Evolutionary conservation across 2,329 filamentous ascomycete species (phyloP), one percentile per base, ranked within the genome.

Genomic region (Fusarium sp.): DNA sequence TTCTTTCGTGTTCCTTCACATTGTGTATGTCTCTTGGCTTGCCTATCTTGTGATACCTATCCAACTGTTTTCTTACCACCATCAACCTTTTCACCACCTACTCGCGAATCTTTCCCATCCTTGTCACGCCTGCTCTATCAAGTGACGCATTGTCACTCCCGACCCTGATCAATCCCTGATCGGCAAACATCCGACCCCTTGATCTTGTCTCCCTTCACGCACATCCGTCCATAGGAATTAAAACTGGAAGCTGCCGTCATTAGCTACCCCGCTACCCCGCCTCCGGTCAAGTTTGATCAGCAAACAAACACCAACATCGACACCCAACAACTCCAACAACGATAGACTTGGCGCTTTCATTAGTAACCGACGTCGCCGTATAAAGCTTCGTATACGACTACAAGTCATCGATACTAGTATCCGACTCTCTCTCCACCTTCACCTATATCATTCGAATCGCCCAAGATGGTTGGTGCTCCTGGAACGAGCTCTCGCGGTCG

Each of bases 401-500:
- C 6, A 25, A 64, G 45, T 68, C 25, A 35, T n/a, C 18, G 16
- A 37, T 34, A 35, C 48, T 23, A 56, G 18, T 20, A 43, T 30
- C 23, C 14, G 34, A 18, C 7, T n/a, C 20, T 32, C 10, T 23
- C 32, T 39, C 35, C 13, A 59, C 35, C 41, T 50, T 56, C 45
- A 67, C 58, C 64, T 39, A 58, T 37, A 59, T 27, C 57, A 32
- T 65, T 41, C 43, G 66, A 43, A 60, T 66, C 52, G 32, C 56
- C 68, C 80, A 85, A 78, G 60, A 88, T 90, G 88, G 82, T 86
- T 81, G 83, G 83, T 72, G 81, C 82, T 68, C 84, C 87, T 50
- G 87, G 86, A 74, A 50, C 63, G 56, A 87, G 83, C 82, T 88
- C 92, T 75, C 90, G 95, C 82, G 95, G 94, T 78, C 93, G 95